These are phyloP conservation scores for Warburgia ugandensis DNA, from an alignment of 164 flowering plant genomes.

Conservation along the genomic window DNA sequence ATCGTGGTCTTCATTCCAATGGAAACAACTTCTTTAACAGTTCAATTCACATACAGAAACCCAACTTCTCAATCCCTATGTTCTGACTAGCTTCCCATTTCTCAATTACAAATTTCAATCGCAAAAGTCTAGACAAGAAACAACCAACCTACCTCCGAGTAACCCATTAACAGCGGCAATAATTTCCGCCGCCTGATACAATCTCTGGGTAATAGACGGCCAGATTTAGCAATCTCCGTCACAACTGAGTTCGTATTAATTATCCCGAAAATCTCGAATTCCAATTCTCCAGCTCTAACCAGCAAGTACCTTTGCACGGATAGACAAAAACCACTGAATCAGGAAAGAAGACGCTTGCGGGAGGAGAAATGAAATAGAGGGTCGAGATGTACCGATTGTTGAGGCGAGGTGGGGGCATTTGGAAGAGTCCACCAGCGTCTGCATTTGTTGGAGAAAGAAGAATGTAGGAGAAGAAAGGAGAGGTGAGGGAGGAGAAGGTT, in stretches of 20 bases:
- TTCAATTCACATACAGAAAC: no score
- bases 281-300: conserved; percentile 93
- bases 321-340: neutral
- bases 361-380: neutral
- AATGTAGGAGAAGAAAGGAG: conserved; percentile 7
- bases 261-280: conserved; percentile 68
- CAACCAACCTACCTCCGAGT: conserved; percentile 42
- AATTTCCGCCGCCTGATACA: conserved; percentile 92
- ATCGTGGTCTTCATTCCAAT: no score
- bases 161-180: conserved; percentile 70
- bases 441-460: conserved; percentile 19
- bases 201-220: conserved; percentile 96
- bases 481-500: conserved; percentile 40
- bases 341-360: neutral
- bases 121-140: neutral
- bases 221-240: conserved; percentile 82
- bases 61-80: no score
- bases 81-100: no score
- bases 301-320: conserved; percentile 50
- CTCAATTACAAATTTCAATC: no score
- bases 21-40: no score
- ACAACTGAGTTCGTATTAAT: conserved; percentile 89
- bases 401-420: conserved; percentile 88
- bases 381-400: conserved; percentile 46
- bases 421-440: conserved; percentile 76